Evolutionary conservation across 495 filamentous ascomycete genomes (phyloP), one percentile per base, ranked within the genome.

Genomic region (Trichoderma erinaceum): DNA sequence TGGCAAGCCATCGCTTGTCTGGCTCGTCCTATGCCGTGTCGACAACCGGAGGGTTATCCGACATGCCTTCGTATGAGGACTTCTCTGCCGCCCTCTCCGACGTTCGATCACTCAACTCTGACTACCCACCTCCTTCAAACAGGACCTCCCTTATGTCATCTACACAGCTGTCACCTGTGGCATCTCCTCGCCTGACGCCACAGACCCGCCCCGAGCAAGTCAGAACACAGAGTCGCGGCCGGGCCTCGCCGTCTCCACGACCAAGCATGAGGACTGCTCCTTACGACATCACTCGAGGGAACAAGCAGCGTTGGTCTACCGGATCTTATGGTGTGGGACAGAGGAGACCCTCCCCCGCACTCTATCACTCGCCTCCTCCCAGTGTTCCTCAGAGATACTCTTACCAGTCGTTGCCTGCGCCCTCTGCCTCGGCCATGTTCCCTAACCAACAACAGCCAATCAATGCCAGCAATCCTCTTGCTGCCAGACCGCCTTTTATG

Each of bases 291-390:
- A 79, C 78, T 48, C 80, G 80, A 50, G 80, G 87, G 67, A 87
- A 83, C 73, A 90, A 90, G 78, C 90, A 90, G 79, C 79, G 88
- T 69, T 91, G 88, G 88, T 90, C 88, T 27, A 90, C 88, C 15
- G 88, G 86, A 25, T 89, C 85, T 21, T 88, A 82, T 73, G 83
- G 77, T n/a, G 73, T 80, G 27, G 76, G 79, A 18, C 83, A 79
- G 69, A 77, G 85, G 56, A 77, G 83, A 18, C 82, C 82, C 27
- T 82, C 85, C 6, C 84, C 86, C 50, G 86, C 86, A 67, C 73
- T 85, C 48, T 83, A 61, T 21, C 56, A 61, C 23, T 61, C 56
- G 6, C 56, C 56, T 61, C 56, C 56, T 61, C 56, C 56, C 2
- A 27, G 23, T 32, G 56, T 61, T 32, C 25, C 56, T 32, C 56